A percentile compares a stretch with the other conserved stretches of the same genome.
These are phyloP conservation scores for Anisodus tanguticus DNA, from an alignment of 257 asterid genomes.

Conservation along the genomic window DNA sequence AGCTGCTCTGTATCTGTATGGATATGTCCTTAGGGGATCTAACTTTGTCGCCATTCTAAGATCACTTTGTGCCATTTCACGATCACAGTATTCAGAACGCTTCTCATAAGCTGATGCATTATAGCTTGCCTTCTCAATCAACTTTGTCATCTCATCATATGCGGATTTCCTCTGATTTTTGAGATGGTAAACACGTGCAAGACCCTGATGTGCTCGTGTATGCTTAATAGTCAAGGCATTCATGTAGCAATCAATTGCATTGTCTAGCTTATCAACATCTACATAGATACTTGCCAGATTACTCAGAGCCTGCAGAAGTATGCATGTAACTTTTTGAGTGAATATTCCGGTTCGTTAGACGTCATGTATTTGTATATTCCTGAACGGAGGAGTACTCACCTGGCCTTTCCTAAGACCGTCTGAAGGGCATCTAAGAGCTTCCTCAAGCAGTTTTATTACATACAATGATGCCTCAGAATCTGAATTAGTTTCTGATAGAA, in stretches of 20 bases:
- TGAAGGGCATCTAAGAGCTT: conserved; percentile 99
- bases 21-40: conserved; percentile 92
- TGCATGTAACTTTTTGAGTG: not conserved
- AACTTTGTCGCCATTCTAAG: conserved; percentile 78
- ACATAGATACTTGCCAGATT: conserved; percentile 84
- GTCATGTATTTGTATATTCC: not conserved
- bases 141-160: conserved; percentile 95
- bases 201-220: conserved; percentile 95
- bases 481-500: conserved; percentile 74
- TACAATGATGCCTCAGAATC: conserved; percentile 72
- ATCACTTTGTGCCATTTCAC: conserved; percentile 87
- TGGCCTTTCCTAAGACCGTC: conserved; percentile 99
- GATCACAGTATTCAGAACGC: conserved; percentile 90
- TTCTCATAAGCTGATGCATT: conserved; percentile 97
- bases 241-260: conserved; percentile 81
- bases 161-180: conserved; percentile 82
- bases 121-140: conserved; percentile 82
- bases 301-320: conserved; percentile 77
- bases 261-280: conserved; percentile 80
- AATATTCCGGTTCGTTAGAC: not conserved
- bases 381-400: conserved; percentile 46
- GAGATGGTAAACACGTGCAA: conserved; percentile 91
- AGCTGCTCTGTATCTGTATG: conserved; percentile 92
- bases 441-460: conserved; percentile 85
- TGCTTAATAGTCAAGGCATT: conserved; percentile 91